Percentiles rank a stretch among this genome's conserved stretches.
Evolutionary conservation across 805 yeast species (phyloP).

Genomic region (Kluyveromyces wickerhamii): DNA sequence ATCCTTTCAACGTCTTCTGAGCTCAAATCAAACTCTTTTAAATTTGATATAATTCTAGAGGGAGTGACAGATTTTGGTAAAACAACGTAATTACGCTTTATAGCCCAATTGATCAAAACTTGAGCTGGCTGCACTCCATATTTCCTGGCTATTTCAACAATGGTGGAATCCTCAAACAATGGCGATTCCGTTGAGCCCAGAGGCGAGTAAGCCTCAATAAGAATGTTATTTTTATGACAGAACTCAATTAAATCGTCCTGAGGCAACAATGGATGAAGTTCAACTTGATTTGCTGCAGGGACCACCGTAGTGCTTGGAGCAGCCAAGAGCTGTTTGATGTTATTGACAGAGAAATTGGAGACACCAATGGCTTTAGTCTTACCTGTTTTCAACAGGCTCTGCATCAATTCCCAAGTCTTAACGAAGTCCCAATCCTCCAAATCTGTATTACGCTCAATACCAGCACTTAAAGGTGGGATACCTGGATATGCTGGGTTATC

Average conservation of each 20-base stretch:
- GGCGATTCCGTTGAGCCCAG: slow-evolving; percentile 54
- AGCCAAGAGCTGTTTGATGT: slow-evolving; percentile 40
- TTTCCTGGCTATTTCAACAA: slow-evolving; percentile 39
- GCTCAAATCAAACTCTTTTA: slow-evolving; percentile 26
- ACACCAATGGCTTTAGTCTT: slow-evolving; percentile 64
- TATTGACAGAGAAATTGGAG: slow-evolving; percentile 57
- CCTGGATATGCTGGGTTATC: too few species aligned
- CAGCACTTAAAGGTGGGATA: too few species aligned
- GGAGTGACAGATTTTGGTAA: slow-evolving; percentile 43
- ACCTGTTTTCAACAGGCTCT: slow-evolving; percentile 43
- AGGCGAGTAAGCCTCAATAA: slow-evolving; percentile 65
- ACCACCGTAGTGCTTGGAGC: slow-evolving; percentile 48
- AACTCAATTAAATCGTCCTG: slow-evolving; percentile 51
- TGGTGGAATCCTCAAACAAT: slow-evolving; percentile 37
- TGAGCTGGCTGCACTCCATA: slow-evolving; percentile 38
- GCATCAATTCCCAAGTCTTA: slow-evolving; percentile 58
- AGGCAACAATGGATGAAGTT: slow-evolving; percentile 77
- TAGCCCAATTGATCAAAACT: slow-evolving; percentile 50
- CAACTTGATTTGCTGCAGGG: slow-evolving; percentile 73
- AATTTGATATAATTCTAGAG: slow-evolving; percentile 34
- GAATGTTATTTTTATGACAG: slow-evolving; percentile 45
- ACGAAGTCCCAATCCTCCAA: slow-evolving; percentile 34
- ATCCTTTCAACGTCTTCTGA: slow-evolving; percentile 31
- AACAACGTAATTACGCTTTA: slow-evolving; percentile 46
- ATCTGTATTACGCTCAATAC: slow-evolving; percentile 45